Conservation (phyloP, 768 basidiomycete species). For the Lentinula detonsa region DNA sequence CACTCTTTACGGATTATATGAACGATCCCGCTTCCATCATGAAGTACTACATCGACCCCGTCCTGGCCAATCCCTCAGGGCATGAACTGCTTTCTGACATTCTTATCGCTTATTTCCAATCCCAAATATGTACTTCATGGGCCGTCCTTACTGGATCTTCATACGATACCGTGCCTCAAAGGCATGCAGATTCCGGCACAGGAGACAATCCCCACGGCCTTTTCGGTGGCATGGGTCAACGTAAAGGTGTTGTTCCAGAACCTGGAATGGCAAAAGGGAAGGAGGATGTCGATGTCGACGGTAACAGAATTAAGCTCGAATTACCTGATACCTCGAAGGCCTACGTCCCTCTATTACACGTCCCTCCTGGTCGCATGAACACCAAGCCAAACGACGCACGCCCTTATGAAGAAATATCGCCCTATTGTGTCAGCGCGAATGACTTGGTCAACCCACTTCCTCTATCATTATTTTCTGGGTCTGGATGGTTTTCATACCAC, state of each 20-base stretch:
- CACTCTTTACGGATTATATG: constrained; percentile 81
- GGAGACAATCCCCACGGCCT: constrained; percentile 50
- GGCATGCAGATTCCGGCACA: constrained; percentile 27
- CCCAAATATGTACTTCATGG: constrained; percentile 87
- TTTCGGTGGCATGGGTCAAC: constrained; percentile 80
- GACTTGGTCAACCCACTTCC: constrained; percentile 97
- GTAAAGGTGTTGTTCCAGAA: constrained; percentile 65
- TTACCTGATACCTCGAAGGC: constrained; percentile 18
- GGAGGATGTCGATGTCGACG: constrained; percentile 24
- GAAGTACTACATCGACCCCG: constrained; percentile 74
- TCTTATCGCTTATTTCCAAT: constrained; percentile 86
- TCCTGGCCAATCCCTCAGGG: constrained; percentile 75
- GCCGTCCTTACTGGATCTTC: constrained; percentile 59
- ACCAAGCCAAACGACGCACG: constrained; percentile 47
- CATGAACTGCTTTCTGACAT: constrained; percentile 89
- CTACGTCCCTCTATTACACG: constrained; percentile 35
- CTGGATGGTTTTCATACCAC: constrained; percentile 83
- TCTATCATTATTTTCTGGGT: constrained; percentile 88
- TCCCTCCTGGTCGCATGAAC: constrained; percentile 72
- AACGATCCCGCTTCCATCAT: constrained; percentile 54
- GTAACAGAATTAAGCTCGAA: constrained; percentile 18
- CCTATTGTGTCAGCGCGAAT: constrained; percentile 94
- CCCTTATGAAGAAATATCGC: constrained; percentile 80
- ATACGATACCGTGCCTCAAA: constrained; percentile 49
- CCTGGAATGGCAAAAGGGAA: constrained; percentile 25